These are phyloP conservation scores for Coemansia sp. DNA, from an alignment of 192 early-diverging fungal genomes.

Conservation along the genomic window DNA sequence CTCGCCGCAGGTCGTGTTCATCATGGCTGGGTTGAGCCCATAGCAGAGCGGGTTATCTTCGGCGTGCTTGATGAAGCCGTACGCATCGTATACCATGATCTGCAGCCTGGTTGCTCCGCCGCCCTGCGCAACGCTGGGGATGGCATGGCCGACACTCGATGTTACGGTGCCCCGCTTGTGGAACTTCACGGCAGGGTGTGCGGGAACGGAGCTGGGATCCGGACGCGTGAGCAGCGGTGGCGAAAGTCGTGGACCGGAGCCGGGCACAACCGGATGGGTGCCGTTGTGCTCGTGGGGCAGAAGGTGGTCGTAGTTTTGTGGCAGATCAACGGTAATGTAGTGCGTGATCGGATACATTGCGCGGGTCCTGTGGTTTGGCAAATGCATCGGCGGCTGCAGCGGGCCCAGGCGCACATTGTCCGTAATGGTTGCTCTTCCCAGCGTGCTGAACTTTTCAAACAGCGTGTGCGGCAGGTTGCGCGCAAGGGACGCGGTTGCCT, in stretches of 20 bases:
- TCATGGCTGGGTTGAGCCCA: conserved; percentile 23
- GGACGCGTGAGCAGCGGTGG: conserved; percentile 12
- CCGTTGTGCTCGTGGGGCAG: conserved; percentile 51
- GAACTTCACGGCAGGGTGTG: conserved; percentile 9
- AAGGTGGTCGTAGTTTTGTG: conserved; percentile 35
- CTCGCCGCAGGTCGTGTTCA: conserved; percentile 40
- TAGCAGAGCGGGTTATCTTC: conserved; percentile 37
- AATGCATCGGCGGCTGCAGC: conserved; percentile 16
- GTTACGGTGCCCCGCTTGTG: conserved; percentile 12
- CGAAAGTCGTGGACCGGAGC: background rate
- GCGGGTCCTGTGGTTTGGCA: conserved; percentile 36
- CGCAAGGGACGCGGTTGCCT: conserved; percentile 13
- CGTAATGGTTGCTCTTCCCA: conserved; percentile 27
- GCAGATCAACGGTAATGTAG: conserved; percentile 39
- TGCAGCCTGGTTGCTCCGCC: conserved; percentile 22
- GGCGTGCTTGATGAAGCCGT: conserved; percentile 53
- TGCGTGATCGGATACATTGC: conserved; percentile 34
- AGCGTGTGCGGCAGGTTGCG: conserved; percentile 32
- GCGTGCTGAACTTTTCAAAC: conserved; percentile 17
- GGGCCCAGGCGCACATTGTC: conserved; percentile 19
- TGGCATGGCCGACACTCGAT: background rate
- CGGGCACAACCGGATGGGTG: conserved; percentile 9
- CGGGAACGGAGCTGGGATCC: background rate
- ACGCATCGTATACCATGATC: conserved; percentile 51
- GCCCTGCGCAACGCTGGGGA: background rate